Evolutionary conservation across 2,329 filamentous ascomycete species (phyloP).

Genomic region (Microcyclosporella mali): DNA sequence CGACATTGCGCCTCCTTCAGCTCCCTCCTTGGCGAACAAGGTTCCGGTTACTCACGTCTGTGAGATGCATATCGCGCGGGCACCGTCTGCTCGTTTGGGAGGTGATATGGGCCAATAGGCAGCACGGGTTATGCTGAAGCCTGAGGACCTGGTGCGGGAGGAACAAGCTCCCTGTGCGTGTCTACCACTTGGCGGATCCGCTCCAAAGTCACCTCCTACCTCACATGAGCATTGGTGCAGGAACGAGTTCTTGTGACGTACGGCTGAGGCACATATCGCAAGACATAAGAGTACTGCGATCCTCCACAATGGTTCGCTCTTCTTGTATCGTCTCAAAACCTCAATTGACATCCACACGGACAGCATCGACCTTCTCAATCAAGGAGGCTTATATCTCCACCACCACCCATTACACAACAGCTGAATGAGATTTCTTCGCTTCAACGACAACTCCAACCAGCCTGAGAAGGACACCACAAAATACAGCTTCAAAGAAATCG

Average conservation of each 20-base stretch:
- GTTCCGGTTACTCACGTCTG: too few relatives aligned
- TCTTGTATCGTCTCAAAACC: not conserved
- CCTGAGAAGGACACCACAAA: not conserved
- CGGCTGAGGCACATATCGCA: not conserved
- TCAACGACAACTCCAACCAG: not conserved
- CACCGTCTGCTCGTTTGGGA: too few relatives aligned
- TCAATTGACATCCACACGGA: not conserved
- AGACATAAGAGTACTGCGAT: not conserved
- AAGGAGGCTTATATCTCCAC: not conserved
- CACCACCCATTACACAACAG: not conserved
- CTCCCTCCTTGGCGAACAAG: too few relatives aligned
- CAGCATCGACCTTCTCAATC: not conserved
- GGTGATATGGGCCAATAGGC: too few relatives aligned
- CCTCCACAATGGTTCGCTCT: not conserved
- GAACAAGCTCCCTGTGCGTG: too few relatives aligned
- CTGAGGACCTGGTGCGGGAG: too few relatives aligned
- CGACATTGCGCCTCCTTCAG: too few relatives aligned
- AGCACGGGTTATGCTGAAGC: too few relatives aligned
- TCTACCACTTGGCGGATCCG: conserved; percentile 3
- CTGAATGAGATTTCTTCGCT: not conserved
- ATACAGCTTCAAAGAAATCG: conserved; percentile 2
- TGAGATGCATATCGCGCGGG: too few relatives aligned
- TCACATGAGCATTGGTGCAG: conserved; percentile 7
- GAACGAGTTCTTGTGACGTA: not conserved
- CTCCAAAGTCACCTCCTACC: not conserved